Conservation (phyloP, 768 basidiomycete genomes). For the Amanita exitialis region DNA sequence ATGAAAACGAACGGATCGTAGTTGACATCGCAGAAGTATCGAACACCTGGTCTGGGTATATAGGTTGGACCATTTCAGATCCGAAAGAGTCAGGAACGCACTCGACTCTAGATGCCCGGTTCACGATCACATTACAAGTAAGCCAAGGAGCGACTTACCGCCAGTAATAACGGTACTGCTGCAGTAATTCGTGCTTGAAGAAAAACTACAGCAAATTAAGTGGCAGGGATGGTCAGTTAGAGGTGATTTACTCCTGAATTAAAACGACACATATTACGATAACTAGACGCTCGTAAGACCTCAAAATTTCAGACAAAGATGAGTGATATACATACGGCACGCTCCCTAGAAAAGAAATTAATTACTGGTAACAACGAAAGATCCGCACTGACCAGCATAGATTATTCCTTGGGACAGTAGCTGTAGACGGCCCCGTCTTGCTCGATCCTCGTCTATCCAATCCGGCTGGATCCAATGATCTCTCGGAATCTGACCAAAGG, state of each 20-base stretch:
- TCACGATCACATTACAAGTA: constrained; percentile 1
- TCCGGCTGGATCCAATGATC: constrained; percentile 78
- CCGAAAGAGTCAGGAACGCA: constrained; percentile 23
- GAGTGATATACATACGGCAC: constrained; percentile 43
- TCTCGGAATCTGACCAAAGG: constrained; percentile 62
- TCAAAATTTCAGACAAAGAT: not conserved
- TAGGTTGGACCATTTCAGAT: not conserved
- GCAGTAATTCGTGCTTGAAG: constrained; percentile 68
- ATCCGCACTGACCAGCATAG: constrained; percentile 38
- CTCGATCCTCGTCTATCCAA: constrained; percentile 69
- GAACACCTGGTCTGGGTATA: constrained; percentile 53
- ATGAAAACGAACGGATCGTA: constrained; percentile 78
- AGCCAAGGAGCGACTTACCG: constrained; percentile 20
- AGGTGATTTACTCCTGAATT: constrained; percentile 67
- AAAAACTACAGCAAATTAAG: constrained; percentile 47
- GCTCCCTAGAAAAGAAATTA: constrained; percentile 38
- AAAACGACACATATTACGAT: constrained; percentile 94
- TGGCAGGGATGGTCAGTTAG: not conserved
- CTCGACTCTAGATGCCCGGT: constrained; percentile 49
- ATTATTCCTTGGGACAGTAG: constrained; percentile 58
- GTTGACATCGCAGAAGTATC: constrained; percentile 68
- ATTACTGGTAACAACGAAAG: constrained; percentile 2
- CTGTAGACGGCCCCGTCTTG: constrained; percentile 44
- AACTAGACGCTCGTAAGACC: constrained; percentile 26
- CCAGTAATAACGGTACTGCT: constrained; percentile 82